phyloP scores from a whole-genome alignment of 768 basidiomycete species.

The Phaeolepiota aurea region DNA sequence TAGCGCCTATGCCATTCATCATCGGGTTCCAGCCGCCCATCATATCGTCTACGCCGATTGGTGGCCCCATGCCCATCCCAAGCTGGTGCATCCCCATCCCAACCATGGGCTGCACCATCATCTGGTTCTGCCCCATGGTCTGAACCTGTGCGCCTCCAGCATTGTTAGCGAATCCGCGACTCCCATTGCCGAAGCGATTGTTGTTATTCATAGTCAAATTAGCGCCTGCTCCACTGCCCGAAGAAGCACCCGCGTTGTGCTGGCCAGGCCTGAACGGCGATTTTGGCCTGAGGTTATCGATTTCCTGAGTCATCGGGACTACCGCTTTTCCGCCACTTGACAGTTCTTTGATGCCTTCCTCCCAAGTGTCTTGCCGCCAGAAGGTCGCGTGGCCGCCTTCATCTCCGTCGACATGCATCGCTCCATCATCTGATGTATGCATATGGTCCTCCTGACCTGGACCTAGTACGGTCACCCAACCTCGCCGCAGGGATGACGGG shows the following conservation, averaged over 20 bases:
- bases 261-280: slow-evolving; percentile 53
- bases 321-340: slow-evolving; percentile 48
- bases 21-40: slow-evolving; percentile 14
- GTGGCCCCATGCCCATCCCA: slow-evolving; percentile 15
- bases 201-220: not conserved
- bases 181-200: slow-evolving; percentile 9
- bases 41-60: slow-evolving; percentile 11
- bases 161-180: slow-evolving; percentile 16
- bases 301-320: slow-evolving; percentile 70
- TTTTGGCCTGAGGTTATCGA: slow-evolving; percentile 79
- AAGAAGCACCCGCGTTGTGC: slow-evolving; percentile 4
- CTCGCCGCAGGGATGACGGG: slow-evolving; percentile 62
- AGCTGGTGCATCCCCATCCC: slow-evolving; percentile 18
- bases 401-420: slow-evolving; percentile 29
- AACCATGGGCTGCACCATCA: slow-evolving; percentile 25
- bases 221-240: not conserved
- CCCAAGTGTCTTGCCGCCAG: slow-evolving; percentile 64
- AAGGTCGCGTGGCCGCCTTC: slow-evolving; percentile 33
- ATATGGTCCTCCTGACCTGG: slow-evolving; percentile 53
- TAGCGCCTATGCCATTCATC: slow-evolving; percentile 12
- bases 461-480: slow-evolving; percentile 85
- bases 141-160: slow-evolving; percentile 13
- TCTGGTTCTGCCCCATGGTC: slow-evolving; percentile 21
- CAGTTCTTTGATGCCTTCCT: slow-evolving; percentile 47
- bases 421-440: slow-evolving; percentile 21